These are phyloP conservation scores for Neurospora sp. DNA, from an alignment of 495 filamentous ascomycete genomes.

Conservation along the genomic window DNA sequence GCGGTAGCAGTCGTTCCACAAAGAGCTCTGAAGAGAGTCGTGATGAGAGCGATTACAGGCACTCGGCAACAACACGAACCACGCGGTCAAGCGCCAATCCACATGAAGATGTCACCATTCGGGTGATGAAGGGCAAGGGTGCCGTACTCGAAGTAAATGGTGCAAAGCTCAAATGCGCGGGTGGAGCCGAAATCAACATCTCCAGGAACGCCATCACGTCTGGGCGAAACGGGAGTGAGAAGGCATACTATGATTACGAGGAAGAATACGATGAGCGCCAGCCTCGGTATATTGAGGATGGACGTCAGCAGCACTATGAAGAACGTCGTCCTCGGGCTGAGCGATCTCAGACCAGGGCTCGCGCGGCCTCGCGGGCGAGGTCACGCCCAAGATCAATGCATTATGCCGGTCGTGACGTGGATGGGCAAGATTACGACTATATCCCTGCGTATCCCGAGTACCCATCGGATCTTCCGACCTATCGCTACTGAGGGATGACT, in stretches of 20 bases:
- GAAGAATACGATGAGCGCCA: slow-evolving; percentile 34
- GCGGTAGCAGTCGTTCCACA: slow-evolving; percentile 41
- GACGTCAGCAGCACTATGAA: slow-evolving; percentile 7
- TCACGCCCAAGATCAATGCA: slow-evolving; percentile 29
- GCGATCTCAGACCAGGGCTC: slow-evolving; percentile 25
- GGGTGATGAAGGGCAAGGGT: slow-evolving; percentile 31
- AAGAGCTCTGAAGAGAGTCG: slow-evolving; percentile 39
- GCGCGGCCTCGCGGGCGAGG: slow-evolving; percentile 31
- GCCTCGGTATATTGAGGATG: slow-evolving; percentile 22
- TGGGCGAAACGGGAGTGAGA: slow-evolving; percentile 28
- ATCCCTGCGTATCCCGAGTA: slow-evolving; percentile 10
- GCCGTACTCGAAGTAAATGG: slow-evolving; percentile 37
- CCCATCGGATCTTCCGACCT: not conserved
- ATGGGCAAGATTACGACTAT: slow-evolving; percentile 6
- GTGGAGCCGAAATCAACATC: slow-evolving; percentile 43
- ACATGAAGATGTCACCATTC: slow-evolving; percentile 43
- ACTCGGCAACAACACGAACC: slow-evolving; percentile 45
- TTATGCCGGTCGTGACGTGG: not conserved
- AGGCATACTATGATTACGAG: slow-evolving; percentile 32
- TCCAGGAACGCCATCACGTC: slow-evolving; percentile 14
- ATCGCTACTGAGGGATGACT: not conserved
- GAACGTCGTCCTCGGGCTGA: slow-evolving; percentile 33
- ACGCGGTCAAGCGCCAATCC: slow-evolving; percentile 37
- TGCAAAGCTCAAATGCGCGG: slow-evolving; percentile 42
- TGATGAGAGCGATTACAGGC: slow-evolving; percentile 47